Conservation (phyloP, 495 filamentous ascomycete genomes). For the Penicillium soppii region DNA sequence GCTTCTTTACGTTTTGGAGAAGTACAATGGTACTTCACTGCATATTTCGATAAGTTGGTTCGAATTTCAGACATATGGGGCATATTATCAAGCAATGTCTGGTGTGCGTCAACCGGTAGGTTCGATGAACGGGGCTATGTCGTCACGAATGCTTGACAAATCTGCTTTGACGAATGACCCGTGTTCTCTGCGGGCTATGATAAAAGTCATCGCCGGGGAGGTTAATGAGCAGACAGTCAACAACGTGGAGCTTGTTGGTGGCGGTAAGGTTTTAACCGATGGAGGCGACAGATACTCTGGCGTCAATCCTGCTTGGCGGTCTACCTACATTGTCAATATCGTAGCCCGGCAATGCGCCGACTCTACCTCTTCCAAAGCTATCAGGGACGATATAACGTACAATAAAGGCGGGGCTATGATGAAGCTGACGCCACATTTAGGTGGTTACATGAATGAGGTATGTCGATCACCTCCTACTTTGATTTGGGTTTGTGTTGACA, state of each 20-base stretch:
- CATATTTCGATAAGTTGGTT: slow-evolving; percentile 26
- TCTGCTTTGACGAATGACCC: slow-evolving; percentile 23
- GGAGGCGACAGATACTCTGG: slow-evolving; percentile 26
- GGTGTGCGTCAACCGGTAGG: slow-evolving; percentile 24
- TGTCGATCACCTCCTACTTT: too few relatives aligned
- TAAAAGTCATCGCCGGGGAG: slow-evolving; percentile 28
- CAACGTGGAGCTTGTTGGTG: slow-evolving; percentile 36
- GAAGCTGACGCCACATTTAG: slow-evolving; percentile 28
- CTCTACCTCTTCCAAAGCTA: slow-evolving; percentile 33
- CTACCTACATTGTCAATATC: slow-evolving; percentile 37
- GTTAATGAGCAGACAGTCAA: slow-evolving; percentile 25
- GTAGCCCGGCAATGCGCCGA: slow-evolving; percentile 41
- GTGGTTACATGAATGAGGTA: slow-evolving; percentile 43
- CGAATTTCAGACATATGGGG: slow-evolving; percentile 31
- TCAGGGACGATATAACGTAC: slow-evolving; percentile 48
- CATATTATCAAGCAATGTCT: slow-evolving; percentile 34
- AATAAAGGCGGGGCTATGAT: slow-evolving; percentile 47
- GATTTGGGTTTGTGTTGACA: too few relatives aligned
- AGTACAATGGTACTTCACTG: slow-evolving; percentile 27
- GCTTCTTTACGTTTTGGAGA: slow-evolving; percentile 15
- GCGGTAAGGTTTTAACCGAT: slow-evolving; percentile 30
- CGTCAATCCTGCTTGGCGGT: slow-evolving; percentile 47
- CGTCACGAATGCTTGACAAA: slow-evolving; percentile 40
- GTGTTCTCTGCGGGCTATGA: slow-evolving; percentile 20
- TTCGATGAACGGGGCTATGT: slow-evolving; percentile 20